Evolutionary conservation across 352 stramenopile species (phyloP).

Genomic region (Phytophthora boehmeriae): DNA sequence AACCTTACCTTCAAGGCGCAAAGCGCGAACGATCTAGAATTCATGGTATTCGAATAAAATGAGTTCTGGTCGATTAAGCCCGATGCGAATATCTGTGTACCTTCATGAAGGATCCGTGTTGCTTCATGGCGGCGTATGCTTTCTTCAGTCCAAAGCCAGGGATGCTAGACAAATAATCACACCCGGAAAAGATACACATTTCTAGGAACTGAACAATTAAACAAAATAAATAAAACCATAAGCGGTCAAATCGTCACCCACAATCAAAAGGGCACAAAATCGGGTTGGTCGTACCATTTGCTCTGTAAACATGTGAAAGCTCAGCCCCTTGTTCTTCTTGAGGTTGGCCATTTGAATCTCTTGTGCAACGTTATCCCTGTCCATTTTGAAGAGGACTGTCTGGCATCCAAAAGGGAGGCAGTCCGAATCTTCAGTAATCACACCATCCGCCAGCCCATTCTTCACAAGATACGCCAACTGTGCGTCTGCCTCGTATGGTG

Average conservation of each 20-base stretch:
- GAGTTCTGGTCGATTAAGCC: neutral
- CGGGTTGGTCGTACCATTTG: constrained; percentile 65
- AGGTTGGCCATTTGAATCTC: constrained; percentile 81
- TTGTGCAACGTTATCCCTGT: constrained; percentile 85
- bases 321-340: constrained; percentile 73
- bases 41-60: constrained; percentile 1
- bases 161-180: constrained; percentile 88
- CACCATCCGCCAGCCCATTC: constrained; percentile 85
- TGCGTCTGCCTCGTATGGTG: constrained; percentile 98
- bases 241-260: neutral
- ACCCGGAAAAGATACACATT: constrained; percentile 93
- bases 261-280: too few relatives aligned
- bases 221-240: constrained; percentile 4
- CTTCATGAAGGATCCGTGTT: constrained; percentile 71
- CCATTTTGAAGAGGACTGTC: constrained; percentile 96
- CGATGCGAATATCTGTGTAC: constrained; percentile 26
- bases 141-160: constrained; percentile 86
- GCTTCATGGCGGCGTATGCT: constrained; percentile 71
- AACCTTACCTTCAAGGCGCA: constrained; percentile 74
- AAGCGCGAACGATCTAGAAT: constrained; percentile 53
- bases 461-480: constrained; percentile 93
- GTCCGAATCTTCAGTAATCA: constrained; percentile 97
- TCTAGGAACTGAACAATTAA: constrained; percentile 67
- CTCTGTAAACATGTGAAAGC: constrained; percentile 84
- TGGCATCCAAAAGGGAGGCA: constrained; percentile 92